A percentile compares a stretch with the other conserved stretches of the same genome.
Conservation (phyloP, 768 basidiomycete species). For the Phanerochaete sordida region DNA sequence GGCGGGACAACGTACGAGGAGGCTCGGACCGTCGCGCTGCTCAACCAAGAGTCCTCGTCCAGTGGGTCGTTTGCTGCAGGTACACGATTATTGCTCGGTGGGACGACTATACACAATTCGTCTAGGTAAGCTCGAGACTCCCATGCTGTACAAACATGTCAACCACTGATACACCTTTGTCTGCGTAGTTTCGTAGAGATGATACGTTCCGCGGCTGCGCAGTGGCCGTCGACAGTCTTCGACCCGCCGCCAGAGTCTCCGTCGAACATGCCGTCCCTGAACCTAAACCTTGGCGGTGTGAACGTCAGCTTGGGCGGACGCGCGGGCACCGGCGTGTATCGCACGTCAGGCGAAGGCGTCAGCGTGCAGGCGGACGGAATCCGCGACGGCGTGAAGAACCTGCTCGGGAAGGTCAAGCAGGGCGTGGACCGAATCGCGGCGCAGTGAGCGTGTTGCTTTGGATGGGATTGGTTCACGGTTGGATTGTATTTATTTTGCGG, state of each 20-base stretch:
- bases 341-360: slow-evolving; percentile 69
- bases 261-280: slow-evolving; percentile 73
- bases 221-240: slow-evolving; percentile 62
- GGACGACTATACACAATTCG: slow-evolving; percentile 94
- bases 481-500: not conserved
- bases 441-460: slow-evolving; percentile 14
- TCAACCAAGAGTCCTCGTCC: slow-evolving; percentile 79
- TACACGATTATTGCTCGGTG: slow-evolving; percentile 82
- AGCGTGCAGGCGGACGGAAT: slow-evolving; percentile 83
- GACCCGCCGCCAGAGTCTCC: slow-evolving; percentile 75
- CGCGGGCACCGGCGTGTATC: slow-evolving; percentile 78
- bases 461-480: not conserved
- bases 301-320: slow-evolving; percentile 93
- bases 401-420: slow-evolving; percentile 87
- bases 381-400: slow-evolving; percentile 80
- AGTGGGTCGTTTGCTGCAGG: slow-evolving; percentile 49
- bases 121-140: slow-evolving; percentile 62
- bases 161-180: not conserved
- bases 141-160: not conserved
- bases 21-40: slow-evolving; percentile 75
- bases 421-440: slow-evolving; percentile 64
- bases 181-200: slow-evolving; percentile 78
- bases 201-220: slow-evolving; percentile 68
- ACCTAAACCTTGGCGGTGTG: slow-evolving; percentile 88
- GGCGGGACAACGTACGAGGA: slow-evolving; percentile 98